Conservation (phyloP, 2,329 filamentous ascomycete species). For the Colletotrichum gloeosporioides region DNA sequence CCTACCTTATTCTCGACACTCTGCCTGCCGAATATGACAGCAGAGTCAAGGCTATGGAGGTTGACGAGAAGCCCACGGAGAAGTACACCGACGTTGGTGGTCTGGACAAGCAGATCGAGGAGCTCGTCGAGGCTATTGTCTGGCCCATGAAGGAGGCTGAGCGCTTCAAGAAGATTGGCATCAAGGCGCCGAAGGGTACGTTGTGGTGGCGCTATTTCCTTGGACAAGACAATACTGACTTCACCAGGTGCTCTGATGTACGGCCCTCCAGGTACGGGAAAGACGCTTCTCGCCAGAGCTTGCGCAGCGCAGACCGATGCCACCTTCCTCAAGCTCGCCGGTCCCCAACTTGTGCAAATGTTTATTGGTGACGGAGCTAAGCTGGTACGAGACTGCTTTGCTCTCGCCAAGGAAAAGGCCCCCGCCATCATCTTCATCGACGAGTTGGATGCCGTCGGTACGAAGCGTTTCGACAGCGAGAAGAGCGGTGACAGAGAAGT, state of each 20-base stretch:
- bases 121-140: conserved; percentile 96
- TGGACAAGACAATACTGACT: not conserved
- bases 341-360: conserved; percentile 98
- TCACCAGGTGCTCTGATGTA: conserved; percentile 92
- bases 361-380: conserved; percentile 99
- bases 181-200: conserved; percentile 97
- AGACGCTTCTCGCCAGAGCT: conserved; percentile 90
- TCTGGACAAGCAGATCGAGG: conserved; percentile 98
- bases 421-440: conserved; percentile 99
- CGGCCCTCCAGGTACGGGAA: conserved; percentile 88
- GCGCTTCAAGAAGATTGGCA: conserved; percentile 99
- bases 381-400: conserved; percentile 96
- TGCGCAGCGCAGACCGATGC: conserved; percentile 98
- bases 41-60: conserved; percentile 99
- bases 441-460: conserved; percentile 96
- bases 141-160: conserved; percentile 99
- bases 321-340: conserved; percentile 97
- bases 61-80: conserved; percentile 99
- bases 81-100: conserved; percentile 99
- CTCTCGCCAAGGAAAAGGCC: conserved; percentile 96
- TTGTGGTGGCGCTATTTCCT: conserved; percentile 11
- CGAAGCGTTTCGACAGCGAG: conserved; percentile 98
- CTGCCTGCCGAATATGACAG: conserved; percentile 98
- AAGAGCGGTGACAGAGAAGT: conserved; percentile 98
- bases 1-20: conserved; percentile 95